Evolutionary conservation across 495 filamentous ascomycete genomes (phyloP).

Genomic region (Sabuloglossum arenarium): DNA sequence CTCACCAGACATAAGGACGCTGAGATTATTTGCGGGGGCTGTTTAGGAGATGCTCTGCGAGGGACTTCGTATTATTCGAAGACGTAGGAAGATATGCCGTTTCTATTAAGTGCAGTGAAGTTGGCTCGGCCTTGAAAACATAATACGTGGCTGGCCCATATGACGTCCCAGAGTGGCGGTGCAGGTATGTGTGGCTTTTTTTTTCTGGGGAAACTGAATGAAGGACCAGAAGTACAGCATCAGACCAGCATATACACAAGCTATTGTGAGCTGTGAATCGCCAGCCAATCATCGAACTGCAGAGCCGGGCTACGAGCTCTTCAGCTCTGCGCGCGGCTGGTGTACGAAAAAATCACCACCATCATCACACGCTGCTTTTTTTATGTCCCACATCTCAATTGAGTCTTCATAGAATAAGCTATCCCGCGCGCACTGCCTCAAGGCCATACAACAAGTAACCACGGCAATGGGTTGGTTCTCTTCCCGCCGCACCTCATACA

Average conservation of each 20-base stretch:
- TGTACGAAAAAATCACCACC: no score
- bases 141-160: no score
- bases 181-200: not conserved
- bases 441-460: not conserved
- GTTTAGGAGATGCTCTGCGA: not conserved
- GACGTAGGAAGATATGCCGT: not conserved
- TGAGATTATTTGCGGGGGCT: not conserved
- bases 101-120: no score
- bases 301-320: no score
- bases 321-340: not conserved
- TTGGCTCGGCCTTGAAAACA: no score
- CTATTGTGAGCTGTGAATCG: no score
- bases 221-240: not conserved
- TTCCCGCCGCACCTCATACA: constrained; percentile 23
- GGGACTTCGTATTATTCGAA: no score
- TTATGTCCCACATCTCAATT: no score
- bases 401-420: not conserved
- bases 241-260: not conserved
- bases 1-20: not conserved
- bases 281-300: not conserved
- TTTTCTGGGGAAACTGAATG: not conserved
- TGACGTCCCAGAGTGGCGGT: not conserved
- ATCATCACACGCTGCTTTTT: no score
- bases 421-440: not conserved
- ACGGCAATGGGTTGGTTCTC: not conserved